A percentile compares a stretch with the other conserved stretches of the same genome.
Conservation (phyloP, 2,329 filamentous ascomycete genomes). For the Zasmidium citrigriseum region DNA sequence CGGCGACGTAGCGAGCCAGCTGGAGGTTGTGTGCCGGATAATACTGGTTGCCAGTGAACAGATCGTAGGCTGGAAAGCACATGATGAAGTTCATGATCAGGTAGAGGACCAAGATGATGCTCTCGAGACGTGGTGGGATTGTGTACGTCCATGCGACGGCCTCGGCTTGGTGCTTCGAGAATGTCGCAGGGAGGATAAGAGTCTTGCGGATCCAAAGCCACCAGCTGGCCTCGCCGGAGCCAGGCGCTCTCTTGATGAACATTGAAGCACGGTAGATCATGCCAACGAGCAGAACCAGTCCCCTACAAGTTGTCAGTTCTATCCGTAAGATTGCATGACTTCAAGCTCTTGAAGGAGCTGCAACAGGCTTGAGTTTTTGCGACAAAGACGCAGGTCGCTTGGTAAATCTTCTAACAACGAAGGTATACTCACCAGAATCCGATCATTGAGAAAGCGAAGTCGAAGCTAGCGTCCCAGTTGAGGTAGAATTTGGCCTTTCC, state of each 20-base stretch:
- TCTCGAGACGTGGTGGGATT: slow-evolving; percentile 52
- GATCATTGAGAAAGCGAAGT: slow-evolving; percentile 29
- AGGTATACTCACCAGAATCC: slow-evolving; percentile 45
- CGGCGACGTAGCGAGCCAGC: slow-evolving; percentile 58
- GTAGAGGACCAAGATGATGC: slow-evolving; percentile 46
- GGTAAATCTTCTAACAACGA: too few relatives aligned
- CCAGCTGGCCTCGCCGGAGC: slow-evolving; percentile 9
- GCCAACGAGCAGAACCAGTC: slow-evolving; percentile 37
- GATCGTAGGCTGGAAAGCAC: slow-evolving; percentile 47
- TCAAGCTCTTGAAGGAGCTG: too few relatives aligned
- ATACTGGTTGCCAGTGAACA: slow-evolving; percentile 51
- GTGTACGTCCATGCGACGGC: slow-evolving; percentile 44
- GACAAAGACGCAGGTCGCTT: too few relatives aligned
- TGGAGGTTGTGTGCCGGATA: slow-evolving; percentile 33
- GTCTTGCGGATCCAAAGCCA: slow-evolving; percentile 37
- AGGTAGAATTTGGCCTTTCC: slow-evolving; percentile 13
- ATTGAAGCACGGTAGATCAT: slow-evolving; percentile 34
- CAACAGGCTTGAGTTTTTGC: too few relatives aligned
- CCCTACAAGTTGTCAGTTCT: slow-evolving; percentile 7
- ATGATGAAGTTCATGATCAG: slow-evolving; percentile 48
- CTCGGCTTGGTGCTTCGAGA: slow-evolving; percentile 45
- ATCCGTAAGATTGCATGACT: background rate
- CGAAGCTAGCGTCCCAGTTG: slow-evolving; percentile 13
- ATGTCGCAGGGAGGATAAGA: slow-evolving; percentile 46
- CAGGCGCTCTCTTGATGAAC: slow-evolving; percentile 23